Base-by-base conservation (phyloP, 2,329 filamentous ascomycete genomes). In the Biscogniauxia mediterranea region DNA sequence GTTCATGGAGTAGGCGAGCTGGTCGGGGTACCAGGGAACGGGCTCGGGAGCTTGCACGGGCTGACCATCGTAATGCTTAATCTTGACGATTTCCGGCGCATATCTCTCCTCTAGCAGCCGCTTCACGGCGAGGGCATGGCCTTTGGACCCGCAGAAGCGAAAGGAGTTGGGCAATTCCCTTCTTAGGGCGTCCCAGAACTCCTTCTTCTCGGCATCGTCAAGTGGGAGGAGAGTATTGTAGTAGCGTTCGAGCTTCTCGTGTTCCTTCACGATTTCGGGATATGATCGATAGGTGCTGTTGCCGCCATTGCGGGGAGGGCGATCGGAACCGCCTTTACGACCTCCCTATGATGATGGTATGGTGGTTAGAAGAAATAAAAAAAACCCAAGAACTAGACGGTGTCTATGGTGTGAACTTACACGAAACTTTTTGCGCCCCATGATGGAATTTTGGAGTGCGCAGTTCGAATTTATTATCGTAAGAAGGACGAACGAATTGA, bases 1-100 rank as follows among this genome's bases (percentile, higher is more conserved):
- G 53, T 93, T 97, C 93, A 98, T 98, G 77, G 89, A 93, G 90
- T 96, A 99, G 55, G 95, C 95, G 63, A 99, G 87, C 72, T 92
- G 87, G 73, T 98, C 93, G 51, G 95, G 95, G 75, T 97, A 99
- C 92, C 94, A 98, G 32, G 88, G 81, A 60, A 99, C 89, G 0
- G 91, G 85, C 73, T 86, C 83, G 9, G 95, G 95, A 13, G 95
- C 87, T 64, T 93, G 87, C 67, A 98, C 93, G 15, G 84, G 83
- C 70, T 89, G 83, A 71, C 91, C 94, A 77, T 99, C 92, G 73
- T 88, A 86, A 76, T 91, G 86, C 73, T 91, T 85, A 73, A 97
- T 95, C 61, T 89, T 88, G 56, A 87, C 89, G 68, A 99, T 96
- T 71, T 96, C 86, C 56, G 95, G 95, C 66, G 97, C 92, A 75